These are phyloP conservation scores for Mycoemilia scoparia DNA, from an alignment of 192 early-diverging fungal genomes.

Conservation along the genomic window DNA sequence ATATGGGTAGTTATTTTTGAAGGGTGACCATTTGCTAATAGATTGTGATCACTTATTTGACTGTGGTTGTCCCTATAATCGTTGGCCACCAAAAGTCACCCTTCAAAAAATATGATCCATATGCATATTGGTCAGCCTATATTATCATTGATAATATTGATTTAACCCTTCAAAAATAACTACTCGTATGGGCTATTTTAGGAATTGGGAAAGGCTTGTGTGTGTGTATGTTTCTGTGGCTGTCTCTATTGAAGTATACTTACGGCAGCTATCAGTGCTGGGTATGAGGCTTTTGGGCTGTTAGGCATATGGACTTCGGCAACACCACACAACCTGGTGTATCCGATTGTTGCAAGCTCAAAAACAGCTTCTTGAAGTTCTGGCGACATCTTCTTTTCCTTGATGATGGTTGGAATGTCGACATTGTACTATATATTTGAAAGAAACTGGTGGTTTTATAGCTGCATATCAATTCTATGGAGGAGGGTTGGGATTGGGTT, in stretches of 20 bases:
- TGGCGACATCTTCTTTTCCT: constrained; percentile 28
- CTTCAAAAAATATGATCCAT: no score
- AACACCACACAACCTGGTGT: constrained; percentile 61
- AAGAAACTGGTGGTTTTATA: background rate
- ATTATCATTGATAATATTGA: no score
- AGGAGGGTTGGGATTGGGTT: background rate
- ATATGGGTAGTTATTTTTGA: no score
- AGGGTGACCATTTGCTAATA: no score
- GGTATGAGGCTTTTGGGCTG: constrained; percentile 39
- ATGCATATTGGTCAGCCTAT: no score
- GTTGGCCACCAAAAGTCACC: no score
- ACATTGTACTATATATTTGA: constrained; percentile 40
- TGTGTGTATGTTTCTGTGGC: constrained; percentile 2
- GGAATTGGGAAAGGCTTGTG: background rate
- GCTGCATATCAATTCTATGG: background rate
- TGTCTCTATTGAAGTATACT: no score
- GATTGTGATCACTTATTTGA: no score
- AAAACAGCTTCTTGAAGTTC: constrained; percentile 63
- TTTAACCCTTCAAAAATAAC: no score
- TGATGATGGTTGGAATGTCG: constrained; percentile 53
- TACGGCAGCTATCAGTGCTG: constrained; percentile 55
- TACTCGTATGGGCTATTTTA: no score
- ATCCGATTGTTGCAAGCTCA: constrained; percentile 58
- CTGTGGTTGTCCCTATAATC: no score
- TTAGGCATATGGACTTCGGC: constrained; percentile 39